These are phyloP conservation scores for Laburnicola sp. DNA, from an alignment of 2,329 filamentous ascomycete species.

Conservation along the genomic window DNA sequence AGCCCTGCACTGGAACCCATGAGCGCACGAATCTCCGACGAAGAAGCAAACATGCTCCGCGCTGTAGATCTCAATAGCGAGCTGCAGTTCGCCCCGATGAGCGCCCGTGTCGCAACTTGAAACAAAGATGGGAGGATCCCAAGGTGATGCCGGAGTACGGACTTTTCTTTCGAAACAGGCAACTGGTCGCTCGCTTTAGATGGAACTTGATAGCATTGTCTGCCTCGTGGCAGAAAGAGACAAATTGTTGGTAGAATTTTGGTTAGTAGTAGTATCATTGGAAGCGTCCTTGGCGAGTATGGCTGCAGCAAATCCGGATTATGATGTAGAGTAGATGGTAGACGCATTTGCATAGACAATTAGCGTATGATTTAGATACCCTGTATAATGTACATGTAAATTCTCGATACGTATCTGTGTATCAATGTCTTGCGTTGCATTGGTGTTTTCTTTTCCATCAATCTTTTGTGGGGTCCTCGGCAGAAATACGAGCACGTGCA, in stretches of 20 bases:
- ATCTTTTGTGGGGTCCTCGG: background rate
- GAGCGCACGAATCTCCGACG: constrained; percentile 37
- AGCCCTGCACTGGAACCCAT: constrained; percentile 42
- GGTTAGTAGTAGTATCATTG: background rate
- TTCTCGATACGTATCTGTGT: background rate
- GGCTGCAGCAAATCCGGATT: background rate
- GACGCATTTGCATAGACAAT: background rate
- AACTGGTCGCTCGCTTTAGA: background rate
- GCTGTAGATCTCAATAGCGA: constrained; percentile 27
- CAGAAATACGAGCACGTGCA: constrained; percentile 1
- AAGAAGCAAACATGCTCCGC: constrained; percentile 26
- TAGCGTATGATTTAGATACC: constrained; percentile 8
- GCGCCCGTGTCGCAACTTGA: constrained; percentile 31
- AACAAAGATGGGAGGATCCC: background rate
- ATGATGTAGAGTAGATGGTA: background rate
- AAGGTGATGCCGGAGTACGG: constrained; percentile 1
- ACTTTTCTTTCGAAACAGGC: background rate
- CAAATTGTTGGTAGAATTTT: constrained; percentile 1
- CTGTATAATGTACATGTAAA: background rate
- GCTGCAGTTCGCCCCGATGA: constrained; percentile 36
- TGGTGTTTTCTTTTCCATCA: background rate
- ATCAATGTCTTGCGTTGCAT: background rate
- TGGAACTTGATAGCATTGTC: constrained; percentile 2
- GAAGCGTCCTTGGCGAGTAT: background rate
- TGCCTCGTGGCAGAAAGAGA: background rate